Evolutionary conservation across 2,329 filamentous ascomycete genomes (phyloP), one percentile per base, ranked within the genome.

Genomic region (Aureobasidium musti): DNA sequence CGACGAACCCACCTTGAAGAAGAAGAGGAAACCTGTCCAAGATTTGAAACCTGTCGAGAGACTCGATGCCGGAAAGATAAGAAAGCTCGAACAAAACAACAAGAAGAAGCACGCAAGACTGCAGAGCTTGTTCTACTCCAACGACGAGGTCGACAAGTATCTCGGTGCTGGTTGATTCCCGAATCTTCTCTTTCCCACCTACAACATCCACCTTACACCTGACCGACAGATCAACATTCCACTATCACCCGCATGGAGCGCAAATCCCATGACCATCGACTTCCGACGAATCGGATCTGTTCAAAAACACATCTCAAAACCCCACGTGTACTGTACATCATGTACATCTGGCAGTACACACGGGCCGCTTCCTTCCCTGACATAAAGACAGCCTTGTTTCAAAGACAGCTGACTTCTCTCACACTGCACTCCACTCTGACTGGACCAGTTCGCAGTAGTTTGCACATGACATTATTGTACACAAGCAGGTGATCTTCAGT

Each of bases 121-220:
- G 67, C 83, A 87, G 70, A 82, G 86, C 71, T 83, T 91, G 78
- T 89, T 97, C 69, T 94, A 91, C 77, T 84, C 86, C 23, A 88
- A 86, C 70, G 84, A 90, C n/a, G 89, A 94, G 70, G 80, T 96
- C 65, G 86, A 92, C 72, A 86, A 83, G 73, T 95, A 96, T 74
- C 77, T 96, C 21, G 85, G 87, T 7, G 50, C 23, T 37, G 63
- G 63, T 0, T 69, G 63, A 69, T 33, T 0, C 1, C 5, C 11
- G 23, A 14, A 3, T 30, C 23, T 10, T 19, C 1, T 3, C 1
- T 3, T 2, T 10, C 5, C 7, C 1, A 28, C 21, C 35, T 6
- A 17, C 23, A 41, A 8, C 35, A 39, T 52, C 4, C 8, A 21
- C 19, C 28, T 17, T 30, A 2, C 10, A 17, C 23, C 11, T 54